Conservation (phyloP, 2,329 filamentous ascomycete species). For the Fusarium setosum region DNA sequence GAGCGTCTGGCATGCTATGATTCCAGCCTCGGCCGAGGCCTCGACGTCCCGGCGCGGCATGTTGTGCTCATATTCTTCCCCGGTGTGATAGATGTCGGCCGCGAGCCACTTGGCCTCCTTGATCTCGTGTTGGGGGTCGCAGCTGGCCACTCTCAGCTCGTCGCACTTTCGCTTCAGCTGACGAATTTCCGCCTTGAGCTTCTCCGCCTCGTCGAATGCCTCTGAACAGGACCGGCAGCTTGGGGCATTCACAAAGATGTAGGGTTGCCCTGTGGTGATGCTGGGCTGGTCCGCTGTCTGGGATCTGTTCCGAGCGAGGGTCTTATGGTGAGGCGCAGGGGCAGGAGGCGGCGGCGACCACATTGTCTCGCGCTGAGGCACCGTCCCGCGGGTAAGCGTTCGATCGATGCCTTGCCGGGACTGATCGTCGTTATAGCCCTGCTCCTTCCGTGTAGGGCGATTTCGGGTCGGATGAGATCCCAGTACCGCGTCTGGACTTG, state of each 20-base stretch:
- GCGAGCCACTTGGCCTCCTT: not conserved
- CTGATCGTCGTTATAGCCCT: not conserved
- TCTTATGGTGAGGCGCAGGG: no score
- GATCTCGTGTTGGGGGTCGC: not conserved
- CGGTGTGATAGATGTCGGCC: not conserved
- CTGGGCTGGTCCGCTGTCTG: no score
- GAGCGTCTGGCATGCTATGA: not conserved
- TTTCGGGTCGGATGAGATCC: conserved; percentile 4
- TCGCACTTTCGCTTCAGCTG: not conserved
- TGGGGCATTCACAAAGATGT: not conserved
- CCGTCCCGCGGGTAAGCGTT: not conserved
- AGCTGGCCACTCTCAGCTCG: not conserved
- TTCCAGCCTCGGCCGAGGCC: not conserved
- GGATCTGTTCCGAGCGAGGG: no score
- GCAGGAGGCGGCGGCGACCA: not conserved
- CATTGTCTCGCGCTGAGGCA: not conserved
- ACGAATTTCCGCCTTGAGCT: no score
- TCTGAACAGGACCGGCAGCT: not conserved
- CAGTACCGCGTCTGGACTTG: not conserved
- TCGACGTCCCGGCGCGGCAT: not conserved
- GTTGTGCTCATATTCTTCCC: not conserved
- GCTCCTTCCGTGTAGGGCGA: not conserved
- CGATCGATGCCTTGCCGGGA: not conserved
- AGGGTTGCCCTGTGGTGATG: no score
- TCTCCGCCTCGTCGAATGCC: not conserved